phyloP scores from a whole-genome alignment of 352 stramenopile species.

The Phytophthora constricta region DNA sequence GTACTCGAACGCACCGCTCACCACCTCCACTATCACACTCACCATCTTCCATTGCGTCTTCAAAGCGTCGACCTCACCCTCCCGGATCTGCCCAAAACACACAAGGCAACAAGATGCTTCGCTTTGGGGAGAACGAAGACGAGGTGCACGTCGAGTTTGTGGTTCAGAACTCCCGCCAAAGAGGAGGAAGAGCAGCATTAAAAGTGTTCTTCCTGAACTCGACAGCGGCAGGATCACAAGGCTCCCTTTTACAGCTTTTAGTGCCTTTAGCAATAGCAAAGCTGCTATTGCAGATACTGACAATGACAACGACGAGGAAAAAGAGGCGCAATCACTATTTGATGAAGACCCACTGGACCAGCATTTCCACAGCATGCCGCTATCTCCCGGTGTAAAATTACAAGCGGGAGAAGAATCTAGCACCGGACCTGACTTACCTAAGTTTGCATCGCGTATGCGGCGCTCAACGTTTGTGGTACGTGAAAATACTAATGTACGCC shows the following conservation, averaged over 20 bases:
- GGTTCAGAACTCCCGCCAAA: conserved; percentile 7
- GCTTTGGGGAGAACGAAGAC: conserved; percentile 26
- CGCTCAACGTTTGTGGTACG: conserved; percentile 44
- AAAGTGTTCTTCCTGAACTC: conserved; percentile 23
- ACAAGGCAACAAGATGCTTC: not conserved
- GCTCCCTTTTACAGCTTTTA: conserved; percentile 12
- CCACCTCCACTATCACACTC: conserved; percentile 17
- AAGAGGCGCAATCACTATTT: conserved; percentile 5
- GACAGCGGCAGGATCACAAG: conserved; percentile 6
- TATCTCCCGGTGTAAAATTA: conserved; percentile 45
- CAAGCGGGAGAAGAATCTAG: conserved; percentile 30
- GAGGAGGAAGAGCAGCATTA: conserved; percentile 7
- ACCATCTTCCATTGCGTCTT: conserved; percentile 12
- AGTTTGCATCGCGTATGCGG: conserved; percentile 35
- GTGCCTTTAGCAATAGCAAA: not conserved
- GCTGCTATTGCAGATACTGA: not conserved
- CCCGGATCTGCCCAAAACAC: conserved; percentile 8
- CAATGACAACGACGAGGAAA: not conserved
- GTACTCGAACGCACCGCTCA: conserved; percentile 8
- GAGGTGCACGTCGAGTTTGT: conserved; percentile 32
- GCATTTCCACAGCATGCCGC: conserved; percentile 35
- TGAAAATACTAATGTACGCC: not conserved
- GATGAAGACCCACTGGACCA: conserved; percentile 28
- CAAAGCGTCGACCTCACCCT: conserved; percentile 13
- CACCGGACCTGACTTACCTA: conserved; percentile 32